A percentile compares a stretch with the other conserved stretches of the same genome.
Conservation (phyloP, 257 asterid species). For the Solanum acaule region DNA sequence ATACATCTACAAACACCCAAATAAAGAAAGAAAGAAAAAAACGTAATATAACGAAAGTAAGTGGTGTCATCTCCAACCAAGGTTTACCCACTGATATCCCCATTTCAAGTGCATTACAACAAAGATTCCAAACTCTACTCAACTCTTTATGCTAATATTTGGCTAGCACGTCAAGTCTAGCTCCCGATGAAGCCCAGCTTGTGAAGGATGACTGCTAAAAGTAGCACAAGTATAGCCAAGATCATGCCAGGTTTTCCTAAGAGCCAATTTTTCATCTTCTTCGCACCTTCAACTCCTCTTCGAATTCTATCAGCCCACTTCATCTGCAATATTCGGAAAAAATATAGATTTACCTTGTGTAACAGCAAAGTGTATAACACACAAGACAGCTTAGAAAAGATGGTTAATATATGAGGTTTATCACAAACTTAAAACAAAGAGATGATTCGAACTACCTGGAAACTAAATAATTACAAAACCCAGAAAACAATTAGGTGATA, state of each 20-base stretch:
- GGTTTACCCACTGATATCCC: background rate
- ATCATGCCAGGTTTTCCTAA: constrained; percentile 84
- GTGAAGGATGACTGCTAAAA: constrained; percentile 68
- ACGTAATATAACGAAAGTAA: background rate
- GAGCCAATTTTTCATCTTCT: constrained; percentile 80
- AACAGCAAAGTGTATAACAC: background rate
- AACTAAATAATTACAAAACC: background rate
- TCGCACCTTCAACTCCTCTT: constrained; percentile 71
- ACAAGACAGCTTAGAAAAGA: background rate
- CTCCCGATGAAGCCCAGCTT: constrained; percentile 69
- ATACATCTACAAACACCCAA: background rate
- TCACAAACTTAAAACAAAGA: background rate
- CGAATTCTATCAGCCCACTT: constrained; percentile 86
- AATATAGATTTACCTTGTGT: background rate
- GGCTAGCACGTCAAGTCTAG: constrained; percentile 14
- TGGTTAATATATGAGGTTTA: background rate
- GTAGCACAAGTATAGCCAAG: constrained; percentile 64
- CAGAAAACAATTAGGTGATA: background rate
- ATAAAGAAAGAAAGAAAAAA: background rate
- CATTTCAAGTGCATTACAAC: background rate
- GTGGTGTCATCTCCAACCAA: background rate
- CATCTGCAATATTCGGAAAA: constrained; percentile 42
- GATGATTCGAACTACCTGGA: background rate
- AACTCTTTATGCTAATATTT: background rate
- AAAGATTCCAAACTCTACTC: background rate